Conservation (phyloP, 2,329 filamentous ascomycete genomes). For the Fusarium sterilihyphosum region DNA sequence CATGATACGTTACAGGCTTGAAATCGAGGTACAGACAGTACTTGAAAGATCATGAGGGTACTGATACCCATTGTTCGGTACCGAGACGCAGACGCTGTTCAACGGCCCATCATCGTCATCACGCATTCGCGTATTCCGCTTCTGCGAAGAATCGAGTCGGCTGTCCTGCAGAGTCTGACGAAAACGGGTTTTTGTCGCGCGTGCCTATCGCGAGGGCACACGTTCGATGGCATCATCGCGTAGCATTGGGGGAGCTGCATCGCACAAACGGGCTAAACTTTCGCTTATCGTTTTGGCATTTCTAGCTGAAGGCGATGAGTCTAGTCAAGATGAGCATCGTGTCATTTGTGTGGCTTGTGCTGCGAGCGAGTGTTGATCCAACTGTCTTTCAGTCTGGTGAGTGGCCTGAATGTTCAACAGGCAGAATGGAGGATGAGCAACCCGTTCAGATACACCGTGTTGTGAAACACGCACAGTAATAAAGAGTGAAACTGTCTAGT, state of each 20-base stretch:
- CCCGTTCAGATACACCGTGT: not conserved
- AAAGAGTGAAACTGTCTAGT: not conserved
- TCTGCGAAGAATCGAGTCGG: slow-evolving; percentile 15
- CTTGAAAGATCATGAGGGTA: slow-evolving; percentile 25
- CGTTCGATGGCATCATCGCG: slow-evolving; percentile 35
- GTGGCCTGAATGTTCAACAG: not conserved
- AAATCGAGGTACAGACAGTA: slow-evolving; percentile 1
- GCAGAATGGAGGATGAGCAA: not conserved
- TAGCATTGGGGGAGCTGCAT: slow-evolving; percentile 17
- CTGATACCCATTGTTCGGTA: slow-evolving; percentile 37
- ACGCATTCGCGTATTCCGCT: slow-evolving; percentile 26
- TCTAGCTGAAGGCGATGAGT: slow-evolving; percentile 16
- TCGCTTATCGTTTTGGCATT: slow-evolving; percentile 30
- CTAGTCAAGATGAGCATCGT: slow-evolving; percentile 1
- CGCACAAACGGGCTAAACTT: slow-evolving; percentile 7
- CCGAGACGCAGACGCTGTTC: slow-evolving; percentile 30
- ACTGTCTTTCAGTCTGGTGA: not conserved
- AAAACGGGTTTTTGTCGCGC: slow-evolving; percentile 9
- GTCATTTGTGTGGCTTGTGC: not conserved
- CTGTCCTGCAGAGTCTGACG: slow-evolving; percentile 22
- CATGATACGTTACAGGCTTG: slow-evolving; percentile 6
- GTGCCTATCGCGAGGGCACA: slow-evolving; percentile 31
- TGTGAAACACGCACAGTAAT: not conserved
- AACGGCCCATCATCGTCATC: slow-evolving; percentile 35
- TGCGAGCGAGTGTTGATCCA: not conserved